These are phyloP conservation scores for Suillus americanus DNA, from an alignment of 768 basidiomycete species.

Conservation along the genomic window DNA sequence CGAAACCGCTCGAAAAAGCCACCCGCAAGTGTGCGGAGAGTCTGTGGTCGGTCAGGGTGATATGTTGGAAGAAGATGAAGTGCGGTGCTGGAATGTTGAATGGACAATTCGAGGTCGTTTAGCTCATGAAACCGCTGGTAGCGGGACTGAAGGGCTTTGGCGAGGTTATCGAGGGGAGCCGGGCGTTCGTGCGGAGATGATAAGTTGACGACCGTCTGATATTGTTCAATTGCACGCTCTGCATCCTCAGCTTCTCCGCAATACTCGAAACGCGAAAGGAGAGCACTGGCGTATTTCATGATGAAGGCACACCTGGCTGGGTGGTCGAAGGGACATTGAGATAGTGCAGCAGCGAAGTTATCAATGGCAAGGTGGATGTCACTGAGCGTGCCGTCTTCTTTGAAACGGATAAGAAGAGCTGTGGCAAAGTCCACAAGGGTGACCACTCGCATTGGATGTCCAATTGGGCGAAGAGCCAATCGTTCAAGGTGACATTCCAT, in stretches of 20 bases:
- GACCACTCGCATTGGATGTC: constrained; percentile 24
- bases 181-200: not conserved
- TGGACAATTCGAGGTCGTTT: constrained; percentile 24
- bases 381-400: constrained; percentile 16
- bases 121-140: not conserved
- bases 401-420: constrained; percentile 27
- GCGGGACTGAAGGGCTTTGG: not conserved
- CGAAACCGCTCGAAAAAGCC: constrained; percentile 26
- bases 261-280: constrained; percentile 26
- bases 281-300: constrained; percentile 31
- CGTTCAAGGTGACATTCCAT: constrained; percentile 27
- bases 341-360: constrained; percentile 16
- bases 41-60: constrained; percentile 19
- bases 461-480: constrained; percentile 25
- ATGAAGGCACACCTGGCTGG: constrained; percentile 17
- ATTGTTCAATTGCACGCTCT: constrained; percentile 16
- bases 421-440: constrained; percentile 30
- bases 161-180: not conserved
- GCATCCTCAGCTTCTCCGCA: constrained; percentile 22
- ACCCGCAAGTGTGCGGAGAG: constrained; percentile 22
- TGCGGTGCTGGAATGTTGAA: constrained; percentile 20
- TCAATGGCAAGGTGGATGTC: constrained; percentile 32
- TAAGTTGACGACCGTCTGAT: not conserved
- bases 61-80: constrained; percentile 13
- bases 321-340: constrained; percentile 17